Conservation (phyloP, 2,329 filamentous ascomycete species). For the Dothideomycetes sp. region DNA sequence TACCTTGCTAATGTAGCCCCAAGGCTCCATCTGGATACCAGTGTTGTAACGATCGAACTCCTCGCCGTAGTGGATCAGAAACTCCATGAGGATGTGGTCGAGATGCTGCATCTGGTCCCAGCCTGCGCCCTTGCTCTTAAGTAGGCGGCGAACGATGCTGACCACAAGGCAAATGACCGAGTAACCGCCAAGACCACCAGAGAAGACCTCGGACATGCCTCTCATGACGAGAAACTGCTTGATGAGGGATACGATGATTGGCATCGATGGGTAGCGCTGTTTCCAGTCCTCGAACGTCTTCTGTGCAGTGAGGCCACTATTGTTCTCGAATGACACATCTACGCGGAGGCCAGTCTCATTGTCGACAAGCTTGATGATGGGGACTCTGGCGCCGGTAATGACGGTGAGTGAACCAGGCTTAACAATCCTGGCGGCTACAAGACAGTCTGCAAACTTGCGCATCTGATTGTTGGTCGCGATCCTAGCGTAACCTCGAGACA, state of each 20-base stretch:
- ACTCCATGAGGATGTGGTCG: slow-evolving; percentile 57
- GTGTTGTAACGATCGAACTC: slow-evolving; percentile 59
- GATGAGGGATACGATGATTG: slow-evolving; percentile 71
- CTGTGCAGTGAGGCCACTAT: slow-evolving; percentile 69
- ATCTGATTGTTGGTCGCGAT: slow-evolving; percentile 27
- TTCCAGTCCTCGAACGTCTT: slow-evolving; percentile 76
- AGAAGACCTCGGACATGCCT: slow-evolving; percentile 81
- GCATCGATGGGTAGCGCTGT: slow-evolving; percentile 68
- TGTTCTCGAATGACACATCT: slow-evolving; percentile 91
- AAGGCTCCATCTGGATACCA: slow-evolving; percentile 67
- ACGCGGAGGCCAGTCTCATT: slow-evolving; percentile 66
- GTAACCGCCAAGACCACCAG: slow-evolving; percentile 86
- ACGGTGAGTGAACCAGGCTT: slow-evolving; percentile 50
- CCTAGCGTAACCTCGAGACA: slow-evolving; percentile 37
- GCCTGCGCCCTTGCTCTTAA: slow-evolving; percentile 36
- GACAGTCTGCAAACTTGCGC: slow-evolving; percentile 49
- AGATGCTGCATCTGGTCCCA: slow-evolving; percentile 7
- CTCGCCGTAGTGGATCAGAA: slow-evolving; percentile 82
- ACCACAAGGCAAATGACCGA: slow-evolving; percentile 89
- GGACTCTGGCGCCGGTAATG: slow-evolving; percentile 70
- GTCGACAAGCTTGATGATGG: slow-evolving; percentile 86
- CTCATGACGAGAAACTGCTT: slow-evolving; percentile 91
- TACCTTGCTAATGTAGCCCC: slow-evolving; percentile 69
- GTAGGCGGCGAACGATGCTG: slow-evolving; percentile 73
- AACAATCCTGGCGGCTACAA: slow-evolving; percentile 48